Base-by-base conservation (phyloP, 305 asterid genomes). In the Vinca major region DNA sequence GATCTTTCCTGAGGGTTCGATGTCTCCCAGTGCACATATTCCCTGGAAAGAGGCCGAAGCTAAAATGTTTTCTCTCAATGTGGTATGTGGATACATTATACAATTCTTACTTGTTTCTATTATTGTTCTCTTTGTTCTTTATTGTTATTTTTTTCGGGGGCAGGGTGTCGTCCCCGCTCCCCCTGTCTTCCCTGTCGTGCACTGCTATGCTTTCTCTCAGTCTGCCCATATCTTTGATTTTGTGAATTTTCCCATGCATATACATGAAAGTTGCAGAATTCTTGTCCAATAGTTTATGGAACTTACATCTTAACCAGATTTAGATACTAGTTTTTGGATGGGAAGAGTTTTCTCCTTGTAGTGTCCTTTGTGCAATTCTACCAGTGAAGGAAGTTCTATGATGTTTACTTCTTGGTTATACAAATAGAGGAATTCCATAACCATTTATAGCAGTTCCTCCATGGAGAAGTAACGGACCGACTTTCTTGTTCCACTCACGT, bases 41-140 rank as follows among this genome's bases (percentile, higher is more conserved):
- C 81, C 89, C 61, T 89, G 96, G 95, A 86, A 81, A 81, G 96
- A 86, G 81, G 90, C 84, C 63, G 97, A 91, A 75, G 86, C 95
- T 41, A 91, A 84, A 77, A 67, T 91, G 73, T 87, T 85, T 74
- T 78, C 87, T 72, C 95, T 91, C 48, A 83, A 87, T 82, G 93
- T 84, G 85, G 97, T 89, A 68, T 76, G 96, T 82, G 70, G 62
- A 50, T 45, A 77, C 48, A 66, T 48, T 63, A 64, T 64, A 26
- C 36, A 45, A 66, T 10, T 39, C 36, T 14, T n/a, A n/a, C n/a
- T n/a, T 19, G 16, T 50, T 52, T 56, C 37, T 36, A 14, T 47
- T 45, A 45, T 7, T 43, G 21, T 44, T 26, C 1, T 8, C 17
- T 12, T 33, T 56, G 51, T 44, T 62, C 49, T 74, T 45, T 20